Conservation (phyloP, 306 rosid species). For the Alnus glutinosa region DNA sequence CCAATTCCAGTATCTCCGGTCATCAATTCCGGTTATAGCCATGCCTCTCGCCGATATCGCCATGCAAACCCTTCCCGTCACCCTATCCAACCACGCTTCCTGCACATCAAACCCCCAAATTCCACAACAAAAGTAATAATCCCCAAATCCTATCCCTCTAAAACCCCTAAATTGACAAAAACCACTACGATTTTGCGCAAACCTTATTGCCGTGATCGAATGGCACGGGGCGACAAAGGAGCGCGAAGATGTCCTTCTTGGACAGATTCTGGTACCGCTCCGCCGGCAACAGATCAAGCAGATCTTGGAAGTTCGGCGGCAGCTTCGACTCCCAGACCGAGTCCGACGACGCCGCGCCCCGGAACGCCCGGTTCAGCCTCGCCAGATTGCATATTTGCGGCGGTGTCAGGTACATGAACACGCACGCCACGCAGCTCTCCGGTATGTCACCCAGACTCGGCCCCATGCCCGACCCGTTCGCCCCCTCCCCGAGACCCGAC, state of each 20-base stretch:
- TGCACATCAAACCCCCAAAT: slow-evolving; percentile 35
- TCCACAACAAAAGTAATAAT: background rate
- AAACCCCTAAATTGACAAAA: background rate
- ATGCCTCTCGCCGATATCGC: slow-evolving; percentile 73
- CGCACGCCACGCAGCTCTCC: slow-evolving; percentile 88
- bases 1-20: slow-evolving; percentile 88
- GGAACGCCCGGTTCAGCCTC: slow-evolving; percentile 74
- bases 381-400: slow-evolving; percentile 93
- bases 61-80: slow-evolving; percentile 66
- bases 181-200: background rate
- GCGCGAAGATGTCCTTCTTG: slow-evolving; percentile 73
- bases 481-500: slow-evolving; percentile 57
- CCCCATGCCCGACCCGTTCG: slow-evolving; percentile 55
- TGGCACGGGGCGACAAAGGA: slow-evolving; percentile 66
- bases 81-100: slow-evolving; percentile 85
- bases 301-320: slow-evolving; percentile 74
- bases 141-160: background rate
- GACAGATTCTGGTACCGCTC: slow-evolving; percentile 53
- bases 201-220: slow-evolving; percentile 78
- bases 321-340: slow-evolving; percentile 78
- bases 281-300: slow-evolving; percentile 61
- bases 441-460: slow-evolving; percentile 95
- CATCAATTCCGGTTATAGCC: slow-evolving; percentile 86
- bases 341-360: slow-evolving; percentile 91
- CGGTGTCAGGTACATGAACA: slow-evolving; percentile 73